Evolutionary conservation across 1,284 basidiomycete genomes (phyloP).

Genomic region (Kwoniella shivajii): DNA sequence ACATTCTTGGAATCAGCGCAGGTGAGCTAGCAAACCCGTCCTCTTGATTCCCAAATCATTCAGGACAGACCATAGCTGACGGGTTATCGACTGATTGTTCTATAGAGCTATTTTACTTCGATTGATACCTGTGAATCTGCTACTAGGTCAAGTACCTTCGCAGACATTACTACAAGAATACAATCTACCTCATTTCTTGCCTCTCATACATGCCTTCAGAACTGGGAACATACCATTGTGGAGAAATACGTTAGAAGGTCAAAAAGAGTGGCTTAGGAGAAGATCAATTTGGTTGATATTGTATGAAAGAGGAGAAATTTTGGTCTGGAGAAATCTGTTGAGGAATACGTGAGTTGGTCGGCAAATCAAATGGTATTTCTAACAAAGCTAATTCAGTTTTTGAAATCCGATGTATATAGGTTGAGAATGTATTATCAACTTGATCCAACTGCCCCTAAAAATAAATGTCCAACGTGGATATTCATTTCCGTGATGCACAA

Average conservation of each 20-base stretch:
- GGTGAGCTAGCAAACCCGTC: slow-evolving; percentile 39
- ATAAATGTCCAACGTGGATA: slow-evolving; percentile 45
- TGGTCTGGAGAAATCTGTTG: slow-evolving; percentile 55
- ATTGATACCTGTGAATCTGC: slow-evolving; percentile 51
- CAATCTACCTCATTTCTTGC: slow-evolving; percentile 43
- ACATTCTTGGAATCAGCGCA: slow-evolving; percentile 33
- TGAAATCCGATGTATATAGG: slow-evolving; percentile 17
- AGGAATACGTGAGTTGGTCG: slow-evolving; percentile 44
- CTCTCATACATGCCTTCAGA: slow-evolving; percentile 49
- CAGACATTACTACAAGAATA: slow-evolving; percentile 40
- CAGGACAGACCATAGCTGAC: no score
- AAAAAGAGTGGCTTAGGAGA: slow-evolving; percentile 51
- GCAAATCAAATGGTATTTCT: no score
- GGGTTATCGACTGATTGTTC: no score
- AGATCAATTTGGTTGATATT: slow-evolving; percentile 52
- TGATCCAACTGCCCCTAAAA: slow-evolving; percentile 25
- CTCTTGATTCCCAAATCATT: no score
- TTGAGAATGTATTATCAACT: slow-evolving; percentile 35
- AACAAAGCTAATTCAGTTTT: no score
- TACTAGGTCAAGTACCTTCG: slow-evolving; percentile 49
- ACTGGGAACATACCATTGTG: slow-evolving; percentile 50
- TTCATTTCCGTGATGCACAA: slow-evolving; percentile 33
- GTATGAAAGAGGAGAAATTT: slow-evolving; percentile 54
- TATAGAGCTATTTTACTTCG: slow-evolving; percentile 56
- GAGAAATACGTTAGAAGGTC: slow-evolving; percentile 40